Evolutionary conservation across 2,329 filamentous ascomycete genomes (phyloP).

Genomic region (Stachybotrys echinatus): DNA sequence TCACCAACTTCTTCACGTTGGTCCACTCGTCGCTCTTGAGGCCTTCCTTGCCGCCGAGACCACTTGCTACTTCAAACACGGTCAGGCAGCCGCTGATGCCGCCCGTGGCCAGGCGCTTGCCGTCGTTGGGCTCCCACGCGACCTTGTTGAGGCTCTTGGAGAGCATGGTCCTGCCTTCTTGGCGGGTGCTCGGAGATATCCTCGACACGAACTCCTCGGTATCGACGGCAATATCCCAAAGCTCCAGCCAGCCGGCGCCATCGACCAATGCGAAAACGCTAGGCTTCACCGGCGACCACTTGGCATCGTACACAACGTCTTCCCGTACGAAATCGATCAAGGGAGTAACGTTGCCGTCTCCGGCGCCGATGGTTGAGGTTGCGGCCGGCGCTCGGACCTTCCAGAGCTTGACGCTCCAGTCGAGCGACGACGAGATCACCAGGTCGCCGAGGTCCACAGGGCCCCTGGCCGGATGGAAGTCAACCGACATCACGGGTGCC

Average conservation of each 20-base stretch:
- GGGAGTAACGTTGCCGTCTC: conserved; percentile 57
- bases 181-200: conserved; percentile 64
- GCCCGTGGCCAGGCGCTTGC: conserved; percentile 80
- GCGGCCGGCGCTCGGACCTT: conserved; percentile 80
- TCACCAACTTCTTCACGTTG: conserved; percentile 84
- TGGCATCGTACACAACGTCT: conserved; percentile 93
- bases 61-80: conserved; percentile 83
- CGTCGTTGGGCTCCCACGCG: conserved; percentile 88
- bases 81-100: conserved; percentile 88
- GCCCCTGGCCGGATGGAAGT: conserved; percentile 89
- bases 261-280: conserved; percentile 94
- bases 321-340: conserved; percentile 88
- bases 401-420: conserved; percentile 98
- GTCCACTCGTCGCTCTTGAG: conserved; percentile 87
- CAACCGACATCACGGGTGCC: conserved; percentile 90
- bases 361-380: conserved; percentile 52
- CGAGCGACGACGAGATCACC: conserved; percentile 84
- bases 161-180: conserved; percentile 62
- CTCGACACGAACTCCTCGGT: conserved; percentile 86
- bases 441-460: conserved; percentile 92
- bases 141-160: conserved; percentile 90
- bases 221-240: conserved; percentile 92
- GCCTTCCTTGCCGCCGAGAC: conserved; percentile 79
- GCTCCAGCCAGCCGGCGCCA: conserved; percentile 82
- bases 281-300: conserved; percentile 91